Conservation (phyloP, 2,329 filamentous ascomycete species). For the Fonsecaea monophora region DNA sequence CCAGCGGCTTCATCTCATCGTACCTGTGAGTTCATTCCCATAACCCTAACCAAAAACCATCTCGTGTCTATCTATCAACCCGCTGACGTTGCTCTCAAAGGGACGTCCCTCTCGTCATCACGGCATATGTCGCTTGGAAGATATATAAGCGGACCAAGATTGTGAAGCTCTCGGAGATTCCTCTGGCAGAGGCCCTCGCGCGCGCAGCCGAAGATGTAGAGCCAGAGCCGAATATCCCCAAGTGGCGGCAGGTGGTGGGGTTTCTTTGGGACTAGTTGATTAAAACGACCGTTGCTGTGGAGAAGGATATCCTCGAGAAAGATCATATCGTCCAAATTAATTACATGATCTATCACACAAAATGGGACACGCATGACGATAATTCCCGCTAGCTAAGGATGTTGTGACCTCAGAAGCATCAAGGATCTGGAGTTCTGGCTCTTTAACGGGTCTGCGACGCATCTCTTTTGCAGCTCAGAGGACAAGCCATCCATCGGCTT, state of each 20-base stretch:
- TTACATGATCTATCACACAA: background rate
- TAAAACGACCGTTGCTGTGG: background rate
- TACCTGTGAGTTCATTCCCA: slow-evolving; percentile 61
- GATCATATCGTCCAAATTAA: background rate
- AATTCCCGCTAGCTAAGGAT: too few species aligned
- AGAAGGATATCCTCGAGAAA: background rate
- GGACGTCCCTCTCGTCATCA: slow-evolving; percentile 66
- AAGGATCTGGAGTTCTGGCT: too few species aligned
- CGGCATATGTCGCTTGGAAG: slow-evolving; percentile 69
- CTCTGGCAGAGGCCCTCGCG: slow-evolving; percentile 60
- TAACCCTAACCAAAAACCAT: background rate
- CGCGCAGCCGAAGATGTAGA: slow-evolving; percentile 51
- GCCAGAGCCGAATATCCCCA: slow-evolving; percentile 27
- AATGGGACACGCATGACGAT: too few species aligned
- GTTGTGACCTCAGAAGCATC: too few species aligned
- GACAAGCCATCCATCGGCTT: background rate
- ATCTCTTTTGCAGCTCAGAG: too few species aligned
- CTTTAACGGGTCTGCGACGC: too few species aligned
- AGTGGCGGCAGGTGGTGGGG: slow-evolving; percentile 33
- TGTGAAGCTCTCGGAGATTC: slow-evolving; percentile 59
- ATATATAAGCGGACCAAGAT: slow-evolving; percentile 67
- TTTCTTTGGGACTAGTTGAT: slow-evolving; percentile 36
- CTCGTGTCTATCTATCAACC: too few species aligned
- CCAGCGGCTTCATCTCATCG: slow-evolving; percentile 65
- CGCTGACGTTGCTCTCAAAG: slow-evolving; percentile 45